Conservation (phyloP, 139 green algal species). For the Cymbomonas tetramitiformis region DNA sequence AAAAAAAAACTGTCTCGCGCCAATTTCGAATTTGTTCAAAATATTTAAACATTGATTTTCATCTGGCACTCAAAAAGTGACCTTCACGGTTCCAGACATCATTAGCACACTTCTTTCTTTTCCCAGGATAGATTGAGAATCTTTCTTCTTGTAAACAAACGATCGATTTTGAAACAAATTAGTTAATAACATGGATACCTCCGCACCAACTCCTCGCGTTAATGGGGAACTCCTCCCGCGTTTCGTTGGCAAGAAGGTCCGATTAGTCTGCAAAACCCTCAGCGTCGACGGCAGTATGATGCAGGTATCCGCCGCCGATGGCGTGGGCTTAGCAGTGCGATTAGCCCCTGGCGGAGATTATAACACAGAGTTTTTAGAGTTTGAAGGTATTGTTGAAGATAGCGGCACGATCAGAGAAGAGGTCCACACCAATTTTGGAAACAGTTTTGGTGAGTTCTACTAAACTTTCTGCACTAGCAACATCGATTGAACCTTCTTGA, state of each 20-base stretch:
- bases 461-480: background rate
- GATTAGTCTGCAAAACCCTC: slow-evolving; percentile 33
- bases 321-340: slow-evolving; percentile 28
- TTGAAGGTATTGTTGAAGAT: slow-evolving; percentile 44
- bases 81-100: too few species aligned
- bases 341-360: background rate
- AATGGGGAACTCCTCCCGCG: slow-evolving; percentile 31
- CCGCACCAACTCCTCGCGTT: slow-evolving; percentile 31
- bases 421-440: slow-evolving; percentile 30
- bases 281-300: slow-evolving; percentile 18
- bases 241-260: slow-evolving; percentile 36
- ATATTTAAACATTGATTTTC: too few species aligned
- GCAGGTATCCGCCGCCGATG: slow-evolving; percentile 30
- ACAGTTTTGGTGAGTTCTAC: slow-evolving; percentile 40
- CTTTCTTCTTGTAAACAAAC: too few species aligned
- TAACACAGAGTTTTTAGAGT: slow-evolving; percentile 28
- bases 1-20: too few species aligned
- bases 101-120: too few species aligned
- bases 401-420: slow-evolving; percentile 35
- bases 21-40: too few species aligned
- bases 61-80: too few species aligned
- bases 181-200: slow-evolving; percentile 18
- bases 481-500: background rate
- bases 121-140: too few species aligned
- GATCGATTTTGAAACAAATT: slow-evolving; percentile 12